A percentile compares a stretch with the other conserved stretches of the same genome.
These are phyloP conservation scores for Athelia sp. DNA, from an alignment of 1,284 basidiomycete genomes.

Conservation along the genomic window DNA sequence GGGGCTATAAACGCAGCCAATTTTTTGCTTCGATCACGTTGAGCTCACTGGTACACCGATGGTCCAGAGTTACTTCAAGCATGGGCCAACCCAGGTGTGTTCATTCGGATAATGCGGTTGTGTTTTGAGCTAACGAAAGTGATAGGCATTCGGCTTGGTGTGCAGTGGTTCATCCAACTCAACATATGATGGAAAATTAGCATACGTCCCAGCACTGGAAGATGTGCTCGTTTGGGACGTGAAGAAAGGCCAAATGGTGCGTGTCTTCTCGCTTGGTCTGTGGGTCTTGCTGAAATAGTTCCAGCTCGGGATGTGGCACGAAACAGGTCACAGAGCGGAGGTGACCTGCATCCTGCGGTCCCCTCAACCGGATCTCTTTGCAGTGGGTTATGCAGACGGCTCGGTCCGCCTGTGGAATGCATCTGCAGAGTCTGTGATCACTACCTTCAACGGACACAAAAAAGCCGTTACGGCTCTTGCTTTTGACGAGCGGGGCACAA, in stretches of 20 bases:
- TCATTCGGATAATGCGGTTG: slow-evolving; percentile 1
- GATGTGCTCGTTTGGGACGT: slow-evolving; percentile 98
- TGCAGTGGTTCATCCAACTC: slow-evolving; percentile 88
- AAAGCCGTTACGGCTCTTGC: slow-evolving; percentile 82
- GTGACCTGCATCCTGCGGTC: slow-evolving; percentile 88
- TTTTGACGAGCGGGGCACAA: slow-evolving; percentile 79
- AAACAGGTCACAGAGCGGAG: slow-evolving; percentile 85
- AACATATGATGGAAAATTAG: slow-evolving; percentile 81
- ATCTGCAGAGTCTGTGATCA: slow-evolving; percentile 58
- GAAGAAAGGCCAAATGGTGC: slow-evolving; percentile 88
- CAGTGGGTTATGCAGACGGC: slow-evolving; percentile 96
- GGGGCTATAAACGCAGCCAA: no score
- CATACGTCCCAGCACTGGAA: slow-evolving; percentile 93
- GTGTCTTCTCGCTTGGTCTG: slow-evolving; percentile 15
- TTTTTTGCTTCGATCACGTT: neutral
- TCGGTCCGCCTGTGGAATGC: slow-evolving; percentile 89
- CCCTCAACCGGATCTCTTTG: slow-evolving; percentile 74
- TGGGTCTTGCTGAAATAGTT: neutral
- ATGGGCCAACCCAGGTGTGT: slow-evolving; percentile 83
- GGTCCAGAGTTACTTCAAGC: slow-evolving; percentile 82
- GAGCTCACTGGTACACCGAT: slow-evolving; percentile 30
- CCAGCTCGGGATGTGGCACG: slow-evolving; percentile 95
- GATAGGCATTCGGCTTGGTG: slow-evolving; percentile 88
- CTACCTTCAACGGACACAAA: slow-evolving; percentile 97
- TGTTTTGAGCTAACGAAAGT: neutral